These are phyloP conservation scores for Toxoplasma gondii DNA, from an alignment of 169 alveolate species.

Conservation along the genomic window DNA sequence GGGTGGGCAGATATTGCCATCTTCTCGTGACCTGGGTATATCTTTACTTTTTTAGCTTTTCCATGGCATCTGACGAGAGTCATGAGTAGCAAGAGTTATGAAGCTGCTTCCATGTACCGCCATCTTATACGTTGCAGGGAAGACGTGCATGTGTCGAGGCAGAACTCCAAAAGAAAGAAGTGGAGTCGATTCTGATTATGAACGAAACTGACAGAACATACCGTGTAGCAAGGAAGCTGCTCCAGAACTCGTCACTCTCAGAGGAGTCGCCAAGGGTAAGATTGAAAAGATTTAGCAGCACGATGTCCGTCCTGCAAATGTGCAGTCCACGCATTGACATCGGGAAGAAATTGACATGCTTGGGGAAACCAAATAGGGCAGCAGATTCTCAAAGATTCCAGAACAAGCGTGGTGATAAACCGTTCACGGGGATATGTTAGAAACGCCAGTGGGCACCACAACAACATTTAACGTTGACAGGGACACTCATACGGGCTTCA, in stretches of 20 bases:
- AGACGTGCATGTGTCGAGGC: neutral
- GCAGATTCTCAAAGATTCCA: no score
- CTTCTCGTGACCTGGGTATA: neutral
- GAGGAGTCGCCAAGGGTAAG: conserved; percentile 54
- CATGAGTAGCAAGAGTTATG: no score
- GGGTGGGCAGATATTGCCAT: neutral
- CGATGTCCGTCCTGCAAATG: conserved; percentile 52
- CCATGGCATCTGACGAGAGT: no score
- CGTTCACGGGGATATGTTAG: no score
- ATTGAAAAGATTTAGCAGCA: conserved; percentile 46
- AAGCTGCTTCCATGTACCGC: no score
- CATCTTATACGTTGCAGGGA: no score
- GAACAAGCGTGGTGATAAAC: no score
- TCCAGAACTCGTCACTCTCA: conserved; percentile 61
- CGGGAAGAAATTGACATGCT: neutral
- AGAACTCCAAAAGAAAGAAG: neutral
- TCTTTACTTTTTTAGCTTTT: no score
- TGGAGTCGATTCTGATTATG: neutral
- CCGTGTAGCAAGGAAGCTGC: conserved; percentile 46
- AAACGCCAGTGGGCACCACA: no score
- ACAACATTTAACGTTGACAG: no score
- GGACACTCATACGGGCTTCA: no score
- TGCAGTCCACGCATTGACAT: neutral
- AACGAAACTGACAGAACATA: neutral
- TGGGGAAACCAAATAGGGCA: no score